Percentiles rank a stretch among this genome's conserved stretches.
These are phyloP conservation scores for Penicillium olsonii DNA, from an alignment of 2,329 filamentous ascomycete species.

Conservation along the genomic window DNA sequence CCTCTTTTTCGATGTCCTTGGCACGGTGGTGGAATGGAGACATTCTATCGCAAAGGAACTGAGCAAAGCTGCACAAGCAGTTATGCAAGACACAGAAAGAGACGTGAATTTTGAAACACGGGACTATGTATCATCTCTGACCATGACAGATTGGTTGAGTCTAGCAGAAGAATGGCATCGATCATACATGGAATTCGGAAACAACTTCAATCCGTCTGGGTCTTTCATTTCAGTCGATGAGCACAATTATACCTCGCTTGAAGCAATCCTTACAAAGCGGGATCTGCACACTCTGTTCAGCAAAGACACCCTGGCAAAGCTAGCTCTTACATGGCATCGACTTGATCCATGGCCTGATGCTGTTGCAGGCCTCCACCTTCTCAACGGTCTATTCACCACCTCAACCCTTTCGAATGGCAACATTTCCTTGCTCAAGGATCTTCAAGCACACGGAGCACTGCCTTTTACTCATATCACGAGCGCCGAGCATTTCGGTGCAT, in stretches of 20 bases:
- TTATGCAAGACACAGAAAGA: too few species aligned
- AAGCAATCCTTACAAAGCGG: constrained; percentile 7
- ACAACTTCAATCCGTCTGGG: constrained; percentile 13
- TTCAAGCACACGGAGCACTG: constrained; percentile 59
- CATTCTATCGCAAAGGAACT: too few species aligned
- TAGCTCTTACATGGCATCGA: constrained; percentile 69
- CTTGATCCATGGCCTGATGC: constrained; percentile 68
- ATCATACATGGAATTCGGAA: constrained; percentile 19
- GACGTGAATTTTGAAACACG: too few species aligned
- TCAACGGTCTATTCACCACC: constrained; percentile 59
- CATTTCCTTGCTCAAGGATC: constrained; percentile 61
- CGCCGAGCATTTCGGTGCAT: constrained; percentile 68
- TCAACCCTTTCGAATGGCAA: constrained; percentile 75
- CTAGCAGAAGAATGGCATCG: constrained; percentile 12
- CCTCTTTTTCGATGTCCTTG: background rate
- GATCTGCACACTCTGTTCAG: constrained; percentile 12
- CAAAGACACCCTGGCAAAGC: constrained; percentile 30
- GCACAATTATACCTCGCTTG: constrained; percentile 15
- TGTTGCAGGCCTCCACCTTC: constrained; percentile 53
- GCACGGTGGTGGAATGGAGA: too few species aligned
- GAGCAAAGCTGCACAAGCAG: too few species aligned
- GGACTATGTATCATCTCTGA: too few species aligned
- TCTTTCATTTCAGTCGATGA: constrained; percentile 21
- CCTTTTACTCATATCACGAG: constrained; percentile 64
- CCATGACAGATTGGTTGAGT: too few species aligned